Base-by-base conservation (phyloP, 139 green algal species). In the Micractinium conductrix region DNA sequence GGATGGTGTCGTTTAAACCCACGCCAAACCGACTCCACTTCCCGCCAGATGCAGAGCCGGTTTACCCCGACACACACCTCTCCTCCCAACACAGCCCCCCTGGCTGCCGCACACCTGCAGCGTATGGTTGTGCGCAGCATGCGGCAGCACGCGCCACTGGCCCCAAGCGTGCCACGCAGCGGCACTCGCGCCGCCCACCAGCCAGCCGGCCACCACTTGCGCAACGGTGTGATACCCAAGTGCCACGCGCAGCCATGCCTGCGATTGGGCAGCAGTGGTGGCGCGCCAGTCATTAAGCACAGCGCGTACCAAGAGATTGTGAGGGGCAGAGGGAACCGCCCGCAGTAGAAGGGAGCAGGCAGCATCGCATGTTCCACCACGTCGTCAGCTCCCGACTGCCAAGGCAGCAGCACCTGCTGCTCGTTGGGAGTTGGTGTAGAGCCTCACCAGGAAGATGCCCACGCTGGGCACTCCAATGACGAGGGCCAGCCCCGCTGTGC, bases 211-310 rank as follows among this genome's bases (percentile, higher is more conserved):
- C 2, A 89, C 12, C 22, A 96, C 91, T 80, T 97, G 94, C 0
- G 89, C 83, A 28, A 80, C 53, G 4, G 92, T 96, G 88, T 97
- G 94, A 58, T 91, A 96, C 9, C 93, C 93, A 4, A 93, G 75
- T 1, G 72, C 44, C 22, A 96, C 93, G 1, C 93, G 83, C 40
- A 96, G 88, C 89, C 91, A 96, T 0, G 91, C 90, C 87, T 94
- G 86, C 48, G 14, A 70, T 35, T 33, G 3, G 48, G 35, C 7
- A 35, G 17, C 37, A 38, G 21, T 4, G 38, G 43, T 14, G 16
- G 35, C 19, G 70, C 70, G n/a, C n/a, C n/a, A n/a, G n/a, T n/a
- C n/a, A n/a, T n/a, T n/a, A n/a, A n/a, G n/a, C n/a, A n/a, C n/a
- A n/a, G n/a, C n/a, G n/a, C n/a, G n/a, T n/a, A n/a, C n/a, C n/a